Base-by-base conservation (phyloP, 768 basidiomycete genomes). In the Fomitopsis pulvina region DNA sequence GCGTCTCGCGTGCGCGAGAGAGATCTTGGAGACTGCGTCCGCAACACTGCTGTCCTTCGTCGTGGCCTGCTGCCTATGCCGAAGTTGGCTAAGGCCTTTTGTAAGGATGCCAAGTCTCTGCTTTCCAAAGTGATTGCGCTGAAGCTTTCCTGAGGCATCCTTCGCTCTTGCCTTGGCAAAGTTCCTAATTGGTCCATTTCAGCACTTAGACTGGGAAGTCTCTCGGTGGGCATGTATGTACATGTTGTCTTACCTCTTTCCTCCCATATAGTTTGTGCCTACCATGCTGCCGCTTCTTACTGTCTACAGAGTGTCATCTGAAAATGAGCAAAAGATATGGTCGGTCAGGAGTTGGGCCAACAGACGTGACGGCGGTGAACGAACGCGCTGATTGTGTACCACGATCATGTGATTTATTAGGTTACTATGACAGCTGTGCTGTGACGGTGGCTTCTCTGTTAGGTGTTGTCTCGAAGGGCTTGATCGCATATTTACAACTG, bases 191-290 rank as follows among this genome's bases (percentile, higher is more conserved):
- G n/a, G n/a, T n/a, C 11, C n/a, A n/a, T n/a, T n/a, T n/a, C n/a
- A n/a, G n/a, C n/a, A n/a, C n/a, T 14, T 10, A 22, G 10, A 32
- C 26, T 21, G 16, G 2, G 45, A 39, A 27, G n/a, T n/a, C n/a
- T n/a, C n/a, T 7, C 27, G 18, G 30, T 16, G 25, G 37, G 25
- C 21, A 44, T 32, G 22, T n/a, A 26, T 24, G 43, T 20, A 3
- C 26, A 18, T 14, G 32, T 9, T 43, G 48, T 27, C 64, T 29
- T 42, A 81, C 84, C 81, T 73, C 67, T 78, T 83, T 11, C 85
- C 85, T 21, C 85, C 85, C 83, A 84, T 86, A 53, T 86, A 87
- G 57, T 87, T 87, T 26, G 83, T 85, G 5, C 85, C 84, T 20
- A 68, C 66, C 83, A 85, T 83, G 45, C 5, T 55, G 43, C 16